Base-by-base conservation (phyloP, 768 basidiomycete genomes). In the Xanthoconium stramineum region DNA sequence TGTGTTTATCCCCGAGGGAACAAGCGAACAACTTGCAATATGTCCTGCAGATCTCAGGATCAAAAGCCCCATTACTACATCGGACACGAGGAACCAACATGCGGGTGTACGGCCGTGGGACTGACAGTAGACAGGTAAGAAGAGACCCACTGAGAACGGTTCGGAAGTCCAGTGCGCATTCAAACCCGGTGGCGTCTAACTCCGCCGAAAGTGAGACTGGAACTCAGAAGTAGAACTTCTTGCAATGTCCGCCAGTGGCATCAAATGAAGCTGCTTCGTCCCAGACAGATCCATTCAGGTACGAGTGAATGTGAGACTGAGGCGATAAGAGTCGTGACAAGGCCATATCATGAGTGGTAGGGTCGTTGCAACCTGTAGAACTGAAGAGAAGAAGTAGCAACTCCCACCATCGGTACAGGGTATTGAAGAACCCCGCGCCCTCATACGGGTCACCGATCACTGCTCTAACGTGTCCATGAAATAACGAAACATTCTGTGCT, bases 1-100 rank as follows among this genome's bases (percentile, higher is more conserved):
- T 20, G 42, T 5, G 42, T 43, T 42, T 43, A 29, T 13, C 6
- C 4, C 28, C 10, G 28, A 5, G n/a, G 28, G 6, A 30, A 14
- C 15, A 19, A 15, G n/a, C 47, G n/a, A n/a, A n/a, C n/a, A n/a
- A n/a, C n/a, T n/a, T n/a, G n/a, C n/a, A 9, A 24, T 4, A 24
- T 24, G 24, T 24, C 24, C 30, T 46, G n/a, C 30, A 35, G 33
- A 4, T 4, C 24, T 24, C 24, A 24, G 24, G 24, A 24, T 12
- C 33, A 35, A 12, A 35, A 12, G 33, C 8, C 6, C 33, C 47
- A 36, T 37, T 12, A 24, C 29, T 37, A 56, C 20, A 44, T 20
- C 45, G 50, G 44, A 46, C 61, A 62, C 53, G 61, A 52, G 61
- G 61, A 30, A 36, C 17, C 51, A 35, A 51, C 61, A 32, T 62